Evolutionary conservation across 495 filamentous ascomycete genomes (phyloP), one percentile per base, ranked within the genome.

Genomic region (Cercophora newfieldiana): DNA sequence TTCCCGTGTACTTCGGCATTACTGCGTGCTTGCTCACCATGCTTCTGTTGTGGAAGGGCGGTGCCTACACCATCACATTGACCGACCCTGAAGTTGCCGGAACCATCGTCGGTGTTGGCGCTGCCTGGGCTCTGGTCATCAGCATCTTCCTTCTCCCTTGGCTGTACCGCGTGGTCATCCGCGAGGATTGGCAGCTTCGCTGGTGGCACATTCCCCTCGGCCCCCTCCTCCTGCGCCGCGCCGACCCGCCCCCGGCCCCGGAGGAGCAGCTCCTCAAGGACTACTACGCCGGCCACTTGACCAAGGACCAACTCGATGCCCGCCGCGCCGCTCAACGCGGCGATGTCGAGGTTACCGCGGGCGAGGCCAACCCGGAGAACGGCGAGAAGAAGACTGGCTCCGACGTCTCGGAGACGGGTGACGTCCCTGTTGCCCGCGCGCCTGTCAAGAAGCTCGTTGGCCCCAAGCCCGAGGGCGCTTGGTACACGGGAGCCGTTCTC

Each of bases 1-100:
- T 87, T 53, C 85, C 87, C 12, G 66, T 86, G 65, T 90, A 86
- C 74, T 83, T 89, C 47, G 83, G 80, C 37, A 66, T 85, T 49
- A 86, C 87, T 1, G 83, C 80, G 24, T 80, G 77, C 58, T 82
- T 90, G 48, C 80, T 87, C 28, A 83, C 85, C 28, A 82, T 88
- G 69, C 85, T 89, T 69, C 84, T 91, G 48, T 79, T 89, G 66
- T 82, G 82, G 79, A 86, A 88, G 72, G 83, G 83, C 28, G 73
- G 72, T 70, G 71, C 56, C 75, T 80, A 68, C 77, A 75, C 61
- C 61, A 75, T 80, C 66, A 74, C 64, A 22, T 73, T 88, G 19
- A 82, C 77, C 30, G 80, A 82, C 28, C 79, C 71, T n/a, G 44
- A 71, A 55, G 21, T 65, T 24, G 58, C 63, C 7, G 57, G 66